phyloP scores from a whole-genome alignment of 2,329 filamentous ascomycete genomes.

The Pseudocercospora pini-densiflorae region DNA sequence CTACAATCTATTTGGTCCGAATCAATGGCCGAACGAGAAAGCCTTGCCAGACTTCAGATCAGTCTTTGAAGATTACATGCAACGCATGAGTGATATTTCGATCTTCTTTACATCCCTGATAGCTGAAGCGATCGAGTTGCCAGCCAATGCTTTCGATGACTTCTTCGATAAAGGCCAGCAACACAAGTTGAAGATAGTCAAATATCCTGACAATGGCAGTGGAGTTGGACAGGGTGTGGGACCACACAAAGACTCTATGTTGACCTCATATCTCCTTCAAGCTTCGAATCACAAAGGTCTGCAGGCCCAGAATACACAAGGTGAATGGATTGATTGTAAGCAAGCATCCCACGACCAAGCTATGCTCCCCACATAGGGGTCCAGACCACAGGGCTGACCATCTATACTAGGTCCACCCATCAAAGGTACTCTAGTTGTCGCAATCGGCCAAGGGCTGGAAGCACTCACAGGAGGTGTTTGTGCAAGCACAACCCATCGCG shows the following conservation, averaged over 20 bases:
- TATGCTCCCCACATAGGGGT: not conserved
- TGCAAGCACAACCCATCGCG: constrained; percentile 78
- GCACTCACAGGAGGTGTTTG: constrained; percentile 84
- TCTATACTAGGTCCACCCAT: constrained; percentile 60
- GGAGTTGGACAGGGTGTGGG: constrained; percentile 67
- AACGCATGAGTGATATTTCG: constrained; percentile 72
- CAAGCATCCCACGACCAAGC: constrained; percentile 2
- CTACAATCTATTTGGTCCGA: constrained; percentile 67
- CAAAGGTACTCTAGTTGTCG: constrained; percentile 78
- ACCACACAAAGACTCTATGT: constrained; percentile 84
- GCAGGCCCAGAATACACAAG: constrained; percentile 79
- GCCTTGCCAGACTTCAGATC: constrained; percentile 70
- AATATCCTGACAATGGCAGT: constrained; percentile 73
- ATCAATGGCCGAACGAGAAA: constrained; percentile 61
- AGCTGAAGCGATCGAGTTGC: constrained; percentile 79
- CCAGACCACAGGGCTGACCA: constrained; percentile 9
- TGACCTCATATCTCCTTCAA: constrained; percentile 80
- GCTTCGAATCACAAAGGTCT: constrained; percentile 75
- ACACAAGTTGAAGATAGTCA: constrained; percentile 88
- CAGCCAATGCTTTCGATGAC: constrained; percentile 69
- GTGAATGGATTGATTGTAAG: constrained; percentile 77
- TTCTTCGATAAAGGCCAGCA: constrained; percentile 76
- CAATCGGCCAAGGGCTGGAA: constrained; percentile 85
- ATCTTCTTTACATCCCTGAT: constrained; percentile 78
- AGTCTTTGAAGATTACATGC: constrained; percentile 76